These are phyloP conservation scores for Acanthamoeba triangularis DNA, from an alignment of 208 protist genomes.

Conservation along the genomic window DNA sequence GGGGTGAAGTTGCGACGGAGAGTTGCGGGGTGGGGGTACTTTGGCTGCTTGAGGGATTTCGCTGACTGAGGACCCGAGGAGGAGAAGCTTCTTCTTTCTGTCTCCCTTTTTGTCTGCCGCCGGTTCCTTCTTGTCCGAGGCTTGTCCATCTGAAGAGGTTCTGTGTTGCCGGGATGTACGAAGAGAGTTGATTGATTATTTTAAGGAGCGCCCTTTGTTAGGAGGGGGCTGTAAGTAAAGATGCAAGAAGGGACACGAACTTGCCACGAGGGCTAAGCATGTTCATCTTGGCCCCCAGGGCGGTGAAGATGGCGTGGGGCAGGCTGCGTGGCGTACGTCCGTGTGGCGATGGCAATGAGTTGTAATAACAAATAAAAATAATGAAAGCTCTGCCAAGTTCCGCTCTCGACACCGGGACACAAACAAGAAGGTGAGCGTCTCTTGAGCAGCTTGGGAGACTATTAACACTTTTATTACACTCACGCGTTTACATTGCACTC, in stretches of 20 bases:
- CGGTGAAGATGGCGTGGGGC: not conserved
- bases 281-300: not conserved
- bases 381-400: too few species aligned
- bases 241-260: not conserved
- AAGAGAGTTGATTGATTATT: too few species aligned
- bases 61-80: conserved; percentile 2
- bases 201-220: too few species aligned
- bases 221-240: not conserved
- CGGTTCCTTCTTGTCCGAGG: not conserved
- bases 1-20: not conserved
- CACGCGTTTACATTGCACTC: too few species aligned
- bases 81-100: conserved; percentile 35
- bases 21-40: not conserved
- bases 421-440: too few species aligned
- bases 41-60: not conserved
- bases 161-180: not conserved
- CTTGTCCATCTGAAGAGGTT: not conserved
- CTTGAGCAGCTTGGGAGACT: too few species aligned
- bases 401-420: too few species aligned
- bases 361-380: too few species aligned
- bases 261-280: conserved; percentile 3
- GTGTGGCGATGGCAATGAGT: too few species aligned
- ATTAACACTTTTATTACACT: too few species aligned
- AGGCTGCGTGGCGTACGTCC: too few species aligned
- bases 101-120: conserved; percentile 6